Conservation (phyloP, 305 asterid genomes). For the Plantago rigida region DNA sequence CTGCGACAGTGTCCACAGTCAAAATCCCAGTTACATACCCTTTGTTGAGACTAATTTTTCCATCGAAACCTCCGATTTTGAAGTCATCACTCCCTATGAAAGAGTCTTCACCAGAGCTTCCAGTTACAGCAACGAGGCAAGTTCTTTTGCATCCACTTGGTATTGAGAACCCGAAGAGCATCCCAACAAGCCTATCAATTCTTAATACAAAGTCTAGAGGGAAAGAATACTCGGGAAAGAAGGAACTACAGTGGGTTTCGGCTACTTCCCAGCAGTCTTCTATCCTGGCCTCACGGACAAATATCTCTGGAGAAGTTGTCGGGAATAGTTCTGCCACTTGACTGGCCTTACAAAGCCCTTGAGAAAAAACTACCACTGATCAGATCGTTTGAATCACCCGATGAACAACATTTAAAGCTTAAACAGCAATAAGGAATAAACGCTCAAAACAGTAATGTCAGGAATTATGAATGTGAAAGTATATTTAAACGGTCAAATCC, state of each 20-base stretch:
- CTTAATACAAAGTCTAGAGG: conserved; percentile 73
- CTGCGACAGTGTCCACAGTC: conserved; percentile 82
- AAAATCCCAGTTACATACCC: conserved; percentile 78
- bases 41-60: conserved; percentile 51
- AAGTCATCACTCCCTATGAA: conserved; percentile 53
- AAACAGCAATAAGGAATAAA: background rate
- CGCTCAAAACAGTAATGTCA: background rate
- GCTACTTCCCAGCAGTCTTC: conserved; percentile 99
- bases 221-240: conserved; percentile 75
- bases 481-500: too few relatives aligned
- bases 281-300: conserved; percentile 75
- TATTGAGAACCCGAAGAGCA: conserved; percentile 77
- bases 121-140: conserved; percentile 73
- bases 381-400: conserved; percentile 7
- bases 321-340: conserved; percentile 68
- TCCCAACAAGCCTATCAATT: conserved; percentile 69
- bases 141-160: conserved; percentile 79
- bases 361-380: background rate
- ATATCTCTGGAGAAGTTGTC: conserved; percentile 55
- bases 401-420: conserved; percentile 2
- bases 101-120: conserved; percentile 40
- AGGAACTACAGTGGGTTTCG: conserved; percentile 87
- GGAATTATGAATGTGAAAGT: background rate
- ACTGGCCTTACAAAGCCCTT: conserved; percentile 66
- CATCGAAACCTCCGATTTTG: conserved; percentile 54